A percentile compares a stretch with the other conserved stretches of the same genome.
These are phyloP conservation scores for Tetrapisispora arboricola DNA, from an alignment of 805 yeast genomes.

Conservation along the genomic window DNA sequence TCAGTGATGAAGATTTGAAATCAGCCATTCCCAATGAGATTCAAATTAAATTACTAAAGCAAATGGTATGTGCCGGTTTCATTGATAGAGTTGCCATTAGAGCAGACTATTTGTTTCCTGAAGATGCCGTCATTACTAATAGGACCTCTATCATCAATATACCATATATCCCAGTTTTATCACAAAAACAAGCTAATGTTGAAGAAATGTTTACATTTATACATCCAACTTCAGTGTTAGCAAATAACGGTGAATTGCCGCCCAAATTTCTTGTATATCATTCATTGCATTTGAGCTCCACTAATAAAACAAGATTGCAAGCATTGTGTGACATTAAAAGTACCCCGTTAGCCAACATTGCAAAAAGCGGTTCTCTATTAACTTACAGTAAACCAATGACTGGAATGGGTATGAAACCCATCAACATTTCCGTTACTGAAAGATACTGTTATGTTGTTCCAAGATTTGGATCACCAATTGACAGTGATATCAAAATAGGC, in stretches of 20 bases:
- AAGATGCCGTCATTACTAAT: constrained; percentile 51
- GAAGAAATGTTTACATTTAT: constrained; percentile 56
- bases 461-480: constrained; percentile 73
- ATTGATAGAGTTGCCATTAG: constrained; percentile 84
- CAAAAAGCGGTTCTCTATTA: constrained; percentile 58
- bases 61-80: constrained; percentile 87
- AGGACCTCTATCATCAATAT: constrained; percentile 46
- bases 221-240: constrained; percentile 66
- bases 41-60: constrained; percentile 75
- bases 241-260: constrained; percentile 54
- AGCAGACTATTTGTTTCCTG: constrained; percentile 56
- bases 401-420: constrained; percentile 83
- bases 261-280: constrained; percentile 73
- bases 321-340: constrained; percentile 70
- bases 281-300: constrained; percentile 47
- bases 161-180: constrained; percentile 53
- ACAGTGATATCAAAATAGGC: constrained; percentile 68
- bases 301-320: constrained; percentile 50
- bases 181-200: constrained; percentile 28
- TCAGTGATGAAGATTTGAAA: constrained; percentile 36
- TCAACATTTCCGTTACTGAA: constrained; percentile 49
- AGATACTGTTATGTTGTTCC: constrained; percentile 89
- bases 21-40: constrained; percentile 55
- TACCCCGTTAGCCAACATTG: constrained; percentile 66
- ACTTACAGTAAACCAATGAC: constrained; percentile 79